Base-by-base conservation (phyloP, 306 rosid species). In the Citrullus amarus region DNA sequence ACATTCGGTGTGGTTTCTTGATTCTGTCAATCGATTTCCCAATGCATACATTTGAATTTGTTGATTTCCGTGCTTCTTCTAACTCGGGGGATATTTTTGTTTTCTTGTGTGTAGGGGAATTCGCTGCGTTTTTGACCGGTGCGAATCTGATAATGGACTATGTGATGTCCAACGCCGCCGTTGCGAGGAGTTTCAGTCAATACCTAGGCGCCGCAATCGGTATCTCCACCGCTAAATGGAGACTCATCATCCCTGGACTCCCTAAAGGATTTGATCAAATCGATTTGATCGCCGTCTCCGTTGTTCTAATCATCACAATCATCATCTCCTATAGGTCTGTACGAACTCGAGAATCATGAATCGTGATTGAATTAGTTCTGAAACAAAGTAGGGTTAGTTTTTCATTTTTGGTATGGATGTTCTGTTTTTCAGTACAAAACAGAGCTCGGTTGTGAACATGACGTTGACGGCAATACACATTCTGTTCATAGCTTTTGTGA, bases 81-180 rank as follows among this genome's bases (percentile, higher is more conserved):
- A 30, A 20, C 68, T 77, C 66, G 1, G 56, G 20, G 20, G 57
- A 53, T 53, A 1, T 53, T 16, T 53, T 53, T 53, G 57, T 16
- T 53, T 16, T 67, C 70, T 68, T 41, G 1, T 68, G 54, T 44
- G 32, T 86, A 93, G 97, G 98, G 20, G 98, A 94, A 53, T 90
- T 94, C 22, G 95, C 90, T 4, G 98, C 97, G 8, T 94, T 94
- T 79, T 22, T 94, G 59, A 88, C 97, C 6, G 98, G 97, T 1
- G 91, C 92, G 16, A 94, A 94, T 59, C 92, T 94, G 74, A 87
- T 94, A 57, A 84, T 86, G 92, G 98, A 94, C 79, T 94, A 94
- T 73, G 97, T 94, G n/a, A 69, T 92, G 93, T 94, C 98, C n/a
- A 94, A 94, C 90, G 97, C 98, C 53, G 97, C 96, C 44, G 95